phyloP scores from a whole-genome alignment of 1,139 yeast genomes.

The Cylindricascospora bacillispora region DNA sequence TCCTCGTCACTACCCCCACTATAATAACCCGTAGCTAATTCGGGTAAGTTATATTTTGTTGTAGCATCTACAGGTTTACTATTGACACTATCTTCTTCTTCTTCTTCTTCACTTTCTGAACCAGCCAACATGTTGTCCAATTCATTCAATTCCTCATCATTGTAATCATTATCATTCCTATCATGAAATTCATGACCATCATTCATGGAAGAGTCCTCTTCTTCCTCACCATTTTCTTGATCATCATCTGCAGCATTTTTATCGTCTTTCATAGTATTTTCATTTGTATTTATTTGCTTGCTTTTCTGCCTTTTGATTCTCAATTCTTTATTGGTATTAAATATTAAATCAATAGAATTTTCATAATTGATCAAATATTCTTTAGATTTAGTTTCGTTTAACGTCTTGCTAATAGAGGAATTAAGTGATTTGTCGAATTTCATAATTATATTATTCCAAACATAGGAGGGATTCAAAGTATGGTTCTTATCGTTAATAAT shows the following conservation, averaged over 20 bases:
- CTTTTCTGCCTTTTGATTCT: constrained; percentile 8
- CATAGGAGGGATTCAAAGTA: constrained; percentile 33
- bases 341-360: constrained; percentile 44
- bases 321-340: constrained; percentile 41
- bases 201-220: constrained; percentile 12
- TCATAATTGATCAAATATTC: constrained; percentile 37
- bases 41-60: constrained; percentile 40
- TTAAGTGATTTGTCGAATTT: constrained; percentile 31
- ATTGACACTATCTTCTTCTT: constrained; percentile 20
- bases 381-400: constrained; percentile 45
- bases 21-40: constrained; percentile 60
- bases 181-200: constrained; percentile 21
- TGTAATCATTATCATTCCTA: constrained; percentile 16
- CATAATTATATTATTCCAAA: constrained; percentile 38
- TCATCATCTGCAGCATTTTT: constrained; percentile 19
- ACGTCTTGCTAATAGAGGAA: constrained; percentile 30
- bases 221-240: constrained; percentile 16
- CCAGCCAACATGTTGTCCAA: constrained; percentile 44
- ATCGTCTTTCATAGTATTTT: constrained; percentile 6
- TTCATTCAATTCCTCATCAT: constrained; percentile 15
- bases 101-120: constrained; percentile 38
- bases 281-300: constrained; percentile 2
- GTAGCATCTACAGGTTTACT: constrained; percentile 31
- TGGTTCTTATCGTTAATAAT: constrained; percentile 20
- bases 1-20: constrained; percentile 59